Conservation (phyloP, 352 stramenopile species). For the Phytophthora pisi region DNA sequence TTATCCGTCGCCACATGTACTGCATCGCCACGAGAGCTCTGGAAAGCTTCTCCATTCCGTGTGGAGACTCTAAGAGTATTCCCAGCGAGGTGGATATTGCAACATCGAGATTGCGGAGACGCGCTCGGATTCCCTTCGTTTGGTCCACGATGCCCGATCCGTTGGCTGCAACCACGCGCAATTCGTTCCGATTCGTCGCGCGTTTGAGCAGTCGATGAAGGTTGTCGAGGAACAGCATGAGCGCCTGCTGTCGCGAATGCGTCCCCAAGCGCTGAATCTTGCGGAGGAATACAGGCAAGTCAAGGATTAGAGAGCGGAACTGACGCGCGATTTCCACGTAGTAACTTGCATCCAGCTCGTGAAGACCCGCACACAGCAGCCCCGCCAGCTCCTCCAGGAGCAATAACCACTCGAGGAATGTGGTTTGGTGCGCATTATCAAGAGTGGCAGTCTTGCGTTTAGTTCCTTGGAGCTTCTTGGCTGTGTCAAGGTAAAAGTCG, state of each 20-base stretch:
- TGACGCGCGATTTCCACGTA: constrained; percentile 41
- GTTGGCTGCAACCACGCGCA: constrained; percentile 47
- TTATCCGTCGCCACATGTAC: constrained; percentile 49
- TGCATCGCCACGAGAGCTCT: constrained; percentile 43
- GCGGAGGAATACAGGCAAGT: constrained; percentile 45
- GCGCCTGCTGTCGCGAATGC: constrained; percentile 34
- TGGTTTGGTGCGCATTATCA: not conserved
- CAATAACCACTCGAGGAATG: constrained; percentile 41
- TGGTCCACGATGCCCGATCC: constrained; percentile 43
- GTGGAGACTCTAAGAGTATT: constrained; percentile 22
- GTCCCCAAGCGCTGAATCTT: constrained; percentile 43
- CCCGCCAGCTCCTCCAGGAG: constrained; percentile 49
- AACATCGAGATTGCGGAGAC: constrained; percentile 34
- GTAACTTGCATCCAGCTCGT: constrained; percentile 47
- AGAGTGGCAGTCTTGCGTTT: not conserved
- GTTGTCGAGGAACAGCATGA: constrained; percentile 53
- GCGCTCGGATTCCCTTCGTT: constrained; percentile 34
- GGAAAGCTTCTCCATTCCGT: constrained; percentile 31
- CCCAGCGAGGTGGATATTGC: constrained; percentile 21
- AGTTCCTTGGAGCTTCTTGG: constrained; percentile 1
- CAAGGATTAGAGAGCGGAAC: constrained; percentile 33
- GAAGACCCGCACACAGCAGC: constrained; percentile 45
- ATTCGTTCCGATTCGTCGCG: constrained; percentile 51
- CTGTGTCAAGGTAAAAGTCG: constrained; percentile 47
- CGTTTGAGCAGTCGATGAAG: constrained; percentile 45